A percentile compares a stretch with the other conserved stretches of the same genome.
phyloP scores from a whole-genome alignment of 768 basidiomycete species.

The Tylopilus subfusipes region DNA sequence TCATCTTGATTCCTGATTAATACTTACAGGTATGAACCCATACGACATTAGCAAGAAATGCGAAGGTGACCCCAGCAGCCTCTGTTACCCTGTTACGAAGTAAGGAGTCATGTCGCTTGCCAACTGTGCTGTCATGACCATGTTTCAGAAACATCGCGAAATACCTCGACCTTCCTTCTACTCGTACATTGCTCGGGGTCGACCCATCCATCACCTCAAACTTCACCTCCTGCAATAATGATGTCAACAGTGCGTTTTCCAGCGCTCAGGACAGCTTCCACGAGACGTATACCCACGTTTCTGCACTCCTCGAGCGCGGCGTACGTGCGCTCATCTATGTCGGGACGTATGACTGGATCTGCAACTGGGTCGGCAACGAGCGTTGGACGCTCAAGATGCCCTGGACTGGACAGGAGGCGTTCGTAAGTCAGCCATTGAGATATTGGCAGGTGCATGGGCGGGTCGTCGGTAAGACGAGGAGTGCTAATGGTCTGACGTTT shows the following conservation, averaged over 20 bases:
- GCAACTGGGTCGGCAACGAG: slow-evolving; percentile 76
- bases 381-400: slow-evolving; percentile 71
- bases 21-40: slow-evolving; percentile 44
- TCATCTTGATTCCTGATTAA: no score
- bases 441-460: slow-evolving; percentile 55
- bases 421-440: slow-evolving; percentile 44
- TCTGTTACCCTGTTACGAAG: slow-evolving; percentile 50
- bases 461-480: slow-evolving; percentile 54
- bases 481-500: slow-evolving; percentile 60
- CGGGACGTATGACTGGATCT: slow-evolving; percentile 76
- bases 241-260: slow-evolving; percentile 49
- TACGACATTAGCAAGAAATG: slow-evolving; percentile 71
- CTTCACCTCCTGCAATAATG: slow-evolving; percentile 38
- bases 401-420: slow-evolving; percentile 63
- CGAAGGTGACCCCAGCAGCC: slow-evolving; percentile 44
- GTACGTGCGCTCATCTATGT: slow-evolving; percentile 71
- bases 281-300: slow-evolving; percentile 34
- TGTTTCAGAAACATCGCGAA: slow-evolving; percentile 46
- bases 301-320: slow-evolving; percentile 67
- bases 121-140: background rate
- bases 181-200: slow-evolving; percentile 60
- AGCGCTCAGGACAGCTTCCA: slow-evolving; percentile 41
- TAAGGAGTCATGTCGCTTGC: slow-evolving; percentile 12
- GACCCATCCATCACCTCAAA: slow-evolving; percentile 42
- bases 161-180: slow-evolving; percentile 59